A percentile compares a stretch with the other conserved stretches of the same genome.
These are phyloP conservation scores for Serendipita sp. DNA, from an alignment of 768 basidiomycete genomes.

Conservation along the genomic window DNA sequence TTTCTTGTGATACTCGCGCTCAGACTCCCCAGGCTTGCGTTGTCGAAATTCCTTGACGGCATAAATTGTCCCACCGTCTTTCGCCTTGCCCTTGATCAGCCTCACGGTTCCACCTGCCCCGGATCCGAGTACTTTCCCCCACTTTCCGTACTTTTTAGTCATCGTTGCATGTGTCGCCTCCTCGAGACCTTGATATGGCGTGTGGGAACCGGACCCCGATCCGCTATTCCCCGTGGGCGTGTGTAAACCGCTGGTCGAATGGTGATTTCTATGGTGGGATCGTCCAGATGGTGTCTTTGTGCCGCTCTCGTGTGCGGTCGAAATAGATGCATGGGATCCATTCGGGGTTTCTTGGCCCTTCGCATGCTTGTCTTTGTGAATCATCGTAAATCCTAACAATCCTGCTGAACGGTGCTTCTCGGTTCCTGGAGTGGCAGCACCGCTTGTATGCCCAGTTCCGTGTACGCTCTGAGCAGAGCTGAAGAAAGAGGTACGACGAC, in stretches of 20 bases:
- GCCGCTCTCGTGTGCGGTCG: conserved; percentile 14
- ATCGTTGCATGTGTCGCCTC: conserved; percentile 81
- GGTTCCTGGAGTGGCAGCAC: conserved; percentile 8
- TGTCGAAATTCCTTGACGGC: conserved; percentile 98
- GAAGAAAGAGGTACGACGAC: conserved; percentile 6
- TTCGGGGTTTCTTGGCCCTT: neutral
- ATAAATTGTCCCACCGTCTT: conserved; percentile 72
- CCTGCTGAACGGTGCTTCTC: conserved; percentile 7
- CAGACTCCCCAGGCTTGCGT: conserved; percentile 71
- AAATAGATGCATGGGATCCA: neutral
- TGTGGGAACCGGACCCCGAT: conserved; percentile 11
- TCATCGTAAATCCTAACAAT: neutral
- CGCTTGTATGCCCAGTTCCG: neutral
- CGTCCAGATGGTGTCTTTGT: conserved; percentile 12
- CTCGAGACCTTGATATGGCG: conserved; percentile 44
- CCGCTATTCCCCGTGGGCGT: neutral
- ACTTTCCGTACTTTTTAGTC: conserved; percentile 98
- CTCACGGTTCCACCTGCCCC: conserved; percentile 98
- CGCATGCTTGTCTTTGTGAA: conserved; percentile 11
- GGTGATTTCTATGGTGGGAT: conserved; percentile 18
- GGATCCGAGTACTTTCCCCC: conserved; percentile 87
- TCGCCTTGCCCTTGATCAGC: conserved; percentile 73
- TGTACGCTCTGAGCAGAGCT: conserved; percentile 8
- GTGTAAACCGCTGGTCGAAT: conserved; percentile 11
- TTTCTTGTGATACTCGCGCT: conserved; percentile 99